Evolutionary conservation across 2,329 filamentous ascomycete species (phyloP), one percentile per base, ranked within the genome.

Genomic region (Pseudonectria foliicola): DNA sequence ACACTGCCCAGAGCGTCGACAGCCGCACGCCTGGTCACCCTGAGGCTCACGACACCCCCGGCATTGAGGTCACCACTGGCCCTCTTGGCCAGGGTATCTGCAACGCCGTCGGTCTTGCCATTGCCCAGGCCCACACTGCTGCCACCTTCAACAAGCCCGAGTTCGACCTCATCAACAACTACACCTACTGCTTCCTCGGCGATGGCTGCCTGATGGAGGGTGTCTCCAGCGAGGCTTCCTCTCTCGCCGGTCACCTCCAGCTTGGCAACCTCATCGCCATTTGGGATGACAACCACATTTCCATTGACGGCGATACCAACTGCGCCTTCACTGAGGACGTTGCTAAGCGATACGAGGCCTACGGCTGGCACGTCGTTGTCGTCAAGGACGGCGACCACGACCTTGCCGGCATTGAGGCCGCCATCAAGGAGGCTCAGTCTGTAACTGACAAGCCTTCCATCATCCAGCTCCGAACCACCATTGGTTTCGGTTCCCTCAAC

Each of bases 121-220:
- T 98, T 60, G 92, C 88, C 43, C 86, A 96, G 74, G 84, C 84
- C 48, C 90, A 98, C 70, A 87, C 85, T 43, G 86, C 77, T 40
- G 92, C 82, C 54, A 74, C 76, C 61, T 98, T 93, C 81, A 98
- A 98, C 82, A 95, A 93, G 78, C 85, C 89, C 49, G 86, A 83
- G 47, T 96, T 83, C 66, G 80, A 88, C 50, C 69, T 98, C 38
- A 69, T 94, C 67, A 83, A 93, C 78, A 95, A 96, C 82, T 80
- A 95, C 78, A 98, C 92, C 62, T 98, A 89, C 71, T 71, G 66
- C 67, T 95, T 96, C 78, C 85, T 98, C 61, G 92, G 92, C 62
- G 92, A 98, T 74, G 92, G 92, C 51, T 98, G 92, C 70, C 78
- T 93, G 68, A 93, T 94, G 89, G 92, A 98, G 75, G 92, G 92